Percentiles rank a stretch among this genome's conserved stretches.
phyloP scores from a whole-genome alignment of 495 filamentous ascomycete species.

The Annulohypoxylon nitens region DNA sequence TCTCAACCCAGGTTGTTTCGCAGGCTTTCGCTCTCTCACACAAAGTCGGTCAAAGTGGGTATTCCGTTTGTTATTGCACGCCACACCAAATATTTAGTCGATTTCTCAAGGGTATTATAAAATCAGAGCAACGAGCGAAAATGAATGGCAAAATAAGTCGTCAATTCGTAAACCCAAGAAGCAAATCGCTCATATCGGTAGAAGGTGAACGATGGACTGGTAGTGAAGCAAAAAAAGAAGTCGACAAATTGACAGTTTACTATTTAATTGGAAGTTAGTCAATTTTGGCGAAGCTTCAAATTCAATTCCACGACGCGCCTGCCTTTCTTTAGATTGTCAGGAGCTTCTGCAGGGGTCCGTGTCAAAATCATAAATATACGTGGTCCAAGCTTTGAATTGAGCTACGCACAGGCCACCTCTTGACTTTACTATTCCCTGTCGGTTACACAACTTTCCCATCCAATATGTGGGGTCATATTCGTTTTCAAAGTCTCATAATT shows the following conservation, averaged over 20 bases:
- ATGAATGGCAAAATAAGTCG: conserved; percentile 19
- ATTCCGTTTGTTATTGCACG: conserved; percentile 30
- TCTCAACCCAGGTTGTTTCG: neutral
- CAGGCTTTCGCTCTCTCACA: neutral
- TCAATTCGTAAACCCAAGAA: conserved; percentile 40
- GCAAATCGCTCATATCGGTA: conserved; percentile 13
- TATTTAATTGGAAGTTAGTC: neutral
- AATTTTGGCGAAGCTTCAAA: conserved; percentile 43
- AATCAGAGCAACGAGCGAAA: conserved; percentile 12
- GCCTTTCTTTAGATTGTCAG: conserved; percentile 45
- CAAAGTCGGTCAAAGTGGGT: conserved; percentile 25
- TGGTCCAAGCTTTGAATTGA: conserved; percentile 8
- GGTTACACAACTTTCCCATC: neutral
- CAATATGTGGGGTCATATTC: conserved; percentile 2
- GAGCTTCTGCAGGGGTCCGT: conserved; percentile 47
- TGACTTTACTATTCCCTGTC: neutral
- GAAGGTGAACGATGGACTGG: neutral
- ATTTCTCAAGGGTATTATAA: conserved; percentile 28
- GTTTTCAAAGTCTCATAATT: too few species aligned
- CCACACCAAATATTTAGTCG: neutral
- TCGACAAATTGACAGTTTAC: neutral
- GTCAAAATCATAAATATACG: conserved; percentile 18
- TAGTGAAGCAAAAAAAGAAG: conserved; percentile 10
- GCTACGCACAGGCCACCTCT: neutral
- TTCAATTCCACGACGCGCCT: conserved; percentile 46